Evolutionary conservation across 2,329 filamentous ascomycete species (phyloP).

Genomic region (Penicillium sp.): DNA sequence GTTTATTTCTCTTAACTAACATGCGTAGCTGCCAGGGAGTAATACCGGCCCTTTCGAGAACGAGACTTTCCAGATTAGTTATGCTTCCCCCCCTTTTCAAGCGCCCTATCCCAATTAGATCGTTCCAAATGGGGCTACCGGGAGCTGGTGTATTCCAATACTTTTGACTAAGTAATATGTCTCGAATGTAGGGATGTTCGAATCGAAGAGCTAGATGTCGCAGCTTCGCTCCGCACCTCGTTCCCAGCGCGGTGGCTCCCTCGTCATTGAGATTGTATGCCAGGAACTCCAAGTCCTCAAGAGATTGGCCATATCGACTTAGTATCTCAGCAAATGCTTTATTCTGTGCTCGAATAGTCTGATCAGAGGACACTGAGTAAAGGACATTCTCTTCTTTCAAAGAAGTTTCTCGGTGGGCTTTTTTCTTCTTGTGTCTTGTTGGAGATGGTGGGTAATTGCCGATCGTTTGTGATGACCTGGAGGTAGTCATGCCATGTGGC

Average conservation of each 20-base stretch:
- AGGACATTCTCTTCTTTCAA: background rate
- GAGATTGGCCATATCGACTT: constrained; percentile 23
- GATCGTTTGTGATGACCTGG: background rate
- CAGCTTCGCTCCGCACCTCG: constrained; percentile 21
- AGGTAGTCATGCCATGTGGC: constrained; percentile 5
- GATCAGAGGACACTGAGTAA: constrained; percentile 9
- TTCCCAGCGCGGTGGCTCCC: constrained; percentile 24
- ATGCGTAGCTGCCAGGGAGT: constrained; percentile 31
- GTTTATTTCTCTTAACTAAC: constrained; percentile 28
- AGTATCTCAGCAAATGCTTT: constrained; percentile 22
- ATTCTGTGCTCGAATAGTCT: constrained; percentile 25
- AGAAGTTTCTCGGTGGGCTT: background rate
- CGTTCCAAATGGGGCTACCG: constrained; percentile 28
- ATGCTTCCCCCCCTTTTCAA: constrained; percentile 19
- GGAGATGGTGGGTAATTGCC: background rate
- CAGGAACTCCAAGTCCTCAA: constrained; percentile 28
- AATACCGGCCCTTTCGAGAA: constrained; percentile 31
- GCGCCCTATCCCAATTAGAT: constrained; percentile 27
- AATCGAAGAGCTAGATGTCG: constrained; percentile 32
- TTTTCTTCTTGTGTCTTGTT: background rate
- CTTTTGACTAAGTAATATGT: constrained; percentile 24
- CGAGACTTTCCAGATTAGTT: constrained; percentile 25
- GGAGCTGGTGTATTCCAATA: constrained; percentile 28
- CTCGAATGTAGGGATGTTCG: constrained; percentile 32
- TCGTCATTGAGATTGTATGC: constrained; percentile 27